phyloP scores from a whole-genome alignment of 169 alveolate genomes.

The Cyclospora cayetanensis region DNA sequence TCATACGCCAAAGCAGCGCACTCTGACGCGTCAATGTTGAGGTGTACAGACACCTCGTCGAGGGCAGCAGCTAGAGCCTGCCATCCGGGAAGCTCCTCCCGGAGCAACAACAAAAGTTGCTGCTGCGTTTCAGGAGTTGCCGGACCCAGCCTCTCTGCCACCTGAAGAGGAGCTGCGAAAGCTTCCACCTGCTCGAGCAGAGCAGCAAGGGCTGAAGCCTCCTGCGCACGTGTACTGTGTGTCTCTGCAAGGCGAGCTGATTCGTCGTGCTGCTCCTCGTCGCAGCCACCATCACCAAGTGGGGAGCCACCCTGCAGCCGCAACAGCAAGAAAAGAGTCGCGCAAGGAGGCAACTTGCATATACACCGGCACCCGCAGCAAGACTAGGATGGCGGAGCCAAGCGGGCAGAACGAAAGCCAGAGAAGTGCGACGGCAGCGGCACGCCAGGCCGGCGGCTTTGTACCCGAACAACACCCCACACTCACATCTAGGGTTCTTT shows the following conservation, averaged over 20 bases:
- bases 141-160: background rate
- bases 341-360: background rate
- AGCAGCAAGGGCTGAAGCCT: background rate
- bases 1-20: constrained; percentile 40
- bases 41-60: constrained; percentile 46
- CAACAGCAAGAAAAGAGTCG: background rate
- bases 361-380: background rate
- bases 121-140: constrained; percentile 4
- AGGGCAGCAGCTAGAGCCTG: constrained; percentile 2
- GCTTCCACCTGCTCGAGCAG: constrained; percentile 9
- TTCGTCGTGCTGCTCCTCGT: background rate
- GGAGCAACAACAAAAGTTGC: constrained; percentile 52
- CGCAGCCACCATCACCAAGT: background rate
- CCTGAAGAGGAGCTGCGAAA: constrained; percentile 1
- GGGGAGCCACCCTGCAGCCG: background rate
- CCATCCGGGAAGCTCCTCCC: constrained; percentile 52
- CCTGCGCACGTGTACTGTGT: background rate
- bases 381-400: background rate
- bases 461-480: no score
- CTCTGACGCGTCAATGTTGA: background rate
- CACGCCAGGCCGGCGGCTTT: background rate
- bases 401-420: no score
- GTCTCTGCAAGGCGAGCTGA: background rate
- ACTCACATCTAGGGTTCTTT: background rate
- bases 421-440: constrained; percentile 5